These are phyloP conservation scores for Celoporthe dispersa DNA, from an alignment of 2,329 filamentous ascomycete species.

Conservation along the genomic window DNA sequence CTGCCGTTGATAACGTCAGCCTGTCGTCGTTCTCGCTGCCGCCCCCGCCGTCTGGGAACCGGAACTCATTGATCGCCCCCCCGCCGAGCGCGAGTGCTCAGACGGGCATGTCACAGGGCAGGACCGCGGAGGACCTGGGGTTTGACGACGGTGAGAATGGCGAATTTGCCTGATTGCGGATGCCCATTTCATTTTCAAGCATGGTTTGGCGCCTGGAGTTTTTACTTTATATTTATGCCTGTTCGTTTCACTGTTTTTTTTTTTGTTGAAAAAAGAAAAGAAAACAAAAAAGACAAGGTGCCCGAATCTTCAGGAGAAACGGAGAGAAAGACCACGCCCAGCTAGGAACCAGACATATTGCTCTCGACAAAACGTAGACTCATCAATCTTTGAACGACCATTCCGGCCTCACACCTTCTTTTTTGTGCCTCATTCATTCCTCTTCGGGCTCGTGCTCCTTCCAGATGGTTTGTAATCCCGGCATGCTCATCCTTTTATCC, in stretches of 20 bases:
- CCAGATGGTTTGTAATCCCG: slow-evolving; percentile 38
- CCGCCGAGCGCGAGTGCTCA: slow-evolving; percentile 66
- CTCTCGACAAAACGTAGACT: neutral
- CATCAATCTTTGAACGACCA: neutral
- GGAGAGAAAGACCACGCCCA: neutral
- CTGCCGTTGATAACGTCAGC: slow-evolving; percentile 39
- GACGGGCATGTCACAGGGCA: slow-evolving; percentile 64
- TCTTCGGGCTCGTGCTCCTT: slow-evolving; percentile 19
- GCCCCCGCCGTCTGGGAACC: slow-evolving; percentile 62
- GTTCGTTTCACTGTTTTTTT: too few relatives aligned
- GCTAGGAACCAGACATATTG: slow-evolving; percentile 3
- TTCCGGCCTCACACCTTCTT: neutral
- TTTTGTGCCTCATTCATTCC: slow-evolving; percentile 22
- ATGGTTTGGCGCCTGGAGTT: slow-evolving; percentile 8
- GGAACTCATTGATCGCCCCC: slow-evolving; percentile 56
- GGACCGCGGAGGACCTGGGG: slow-evolving; percentile 67
- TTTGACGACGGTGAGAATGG: slow-evolving; percentile 91
- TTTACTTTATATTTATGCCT: neutral
- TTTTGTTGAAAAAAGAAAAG: neutral
- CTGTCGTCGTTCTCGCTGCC: slow-evolving; percentile 71
- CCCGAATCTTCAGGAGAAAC: neutral
- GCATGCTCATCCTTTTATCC: slow-evolving; percentile 41
- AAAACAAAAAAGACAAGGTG: neutral
- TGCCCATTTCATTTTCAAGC: neutral
- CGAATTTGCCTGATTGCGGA: slow-evolving; percentile 65